Base-by-base conservation (phyloP, 192 early-diverging fungal genomes). In the Backusella mclennaniae region DNA sequence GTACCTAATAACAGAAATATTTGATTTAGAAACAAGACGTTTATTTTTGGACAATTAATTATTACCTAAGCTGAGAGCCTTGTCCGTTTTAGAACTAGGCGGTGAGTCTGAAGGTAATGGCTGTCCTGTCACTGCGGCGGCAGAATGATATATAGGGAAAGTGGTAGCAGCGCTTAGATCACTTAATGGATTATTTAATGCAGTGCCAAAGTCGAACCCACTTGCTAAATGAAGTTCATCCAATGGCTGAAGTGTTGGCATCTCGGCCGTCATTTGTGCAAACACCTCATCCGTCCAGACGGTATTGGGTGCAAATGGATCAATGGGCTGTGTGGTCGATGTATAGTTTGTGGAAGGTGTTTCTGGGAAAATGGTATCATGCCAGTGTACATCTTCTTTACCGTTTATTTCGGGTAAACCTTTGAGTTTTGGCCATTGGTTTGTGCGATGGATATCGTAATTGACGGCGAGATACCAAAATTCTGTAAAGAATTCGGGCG, bases 391-490 rank as follows among this genome's bases (percentile, higher is more conserved):
- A 42, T 69, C 38, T 26, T 69, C 38, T 26, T 31, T 59, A n/a
- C 26, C 21, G 8, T 21, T 35, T 12, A 82, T 75, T 14, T 82
- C 80, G 11, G 76, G 76, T 12, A 82, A n/a, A 9, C 82, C 82
- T 35, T 75, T 74, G 26, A 73, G 7, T 17, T 77, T 73, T 26
- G 79, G 52, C 82, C 82, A 84, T 49, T 66, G 53, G 42, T 84
- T 84, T 0, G 82, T 84, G 39, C 67, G 42, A 1, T 67, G 49
- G 1, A 84, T 33, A 76, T 84, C 82, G 71, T 78, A 80, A 23
- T 78, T 68, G 2, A 76, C 71, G 1, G 56, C 56, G 17, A 80
- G 69, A 35, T 78, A 84, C 79, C 79, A 80, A 39, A 72, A 84
- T 19, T 80, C 76, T n/a, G 41, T 67, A 59, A 84, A 72, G 49